Evolutionary conservation across 73 alveolate species (phyloP), one percentile per base, ranked within the genome.

Genomic region (Stentor coeruleus): DNA sequence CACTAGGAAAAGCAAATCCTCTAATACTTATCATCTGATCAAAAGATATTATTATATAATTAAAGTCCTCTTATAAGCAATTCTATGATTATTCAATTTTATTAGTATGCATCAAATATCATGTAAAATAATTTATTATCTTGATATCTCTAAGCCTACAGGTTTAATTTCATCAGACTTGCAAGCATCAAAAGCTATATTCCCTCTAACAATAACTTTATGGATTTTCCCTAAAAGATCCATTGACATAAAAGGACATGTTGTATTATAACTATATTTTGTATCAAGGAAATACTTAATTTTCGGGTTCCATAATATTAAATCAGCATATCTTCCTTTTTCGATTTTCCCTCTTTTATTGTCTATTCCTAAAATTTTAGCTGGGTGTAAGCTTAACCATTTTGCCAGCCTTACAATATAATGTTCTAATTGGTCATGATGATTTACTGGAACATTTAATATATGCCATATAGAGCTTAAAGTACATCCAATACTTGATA

Each of bases 321-420:
- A 33, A 31, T 66, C 79, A 20, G 79, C 79, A 26, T 33, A 26
- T 66, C 33, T 66, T 20, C 79, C 79, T 66, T 66, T 66, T 66
- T 66, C 79, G 33, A 66, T 66, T 26, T 31, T 66, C 1, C 79
- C 79, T 66, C 36, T 26, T 20, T 20, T 20, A 40, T 66, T 26
- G 41, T 66, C 79, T 28, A 66, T 66, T 1, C 37, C 37, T 26
- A 66, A 1, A 33, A 66, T 33, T 40, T 31, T 33, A 20, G 79
- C 79, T 0, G 79, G 79, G 1, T 31, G 36, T 40, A 33, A 26
- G 79, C 79, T 66, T 26, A 66, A 1, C 79, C 79, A 66, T 2
- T 66, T 66, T 1, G 79, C 79, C 20, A 66, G 79, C 39, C 79
- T 66, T 66, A 66, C 79, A 66, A 66, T 66, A 66, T 66, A 66